Percentiles rank a stretch among this genome's conserved stretches.
These are phyloP conservation scores for Fraxinus greggii DNA, from an alignment of 305 asterid genomes.

Conservation along the genomic window DNA sequence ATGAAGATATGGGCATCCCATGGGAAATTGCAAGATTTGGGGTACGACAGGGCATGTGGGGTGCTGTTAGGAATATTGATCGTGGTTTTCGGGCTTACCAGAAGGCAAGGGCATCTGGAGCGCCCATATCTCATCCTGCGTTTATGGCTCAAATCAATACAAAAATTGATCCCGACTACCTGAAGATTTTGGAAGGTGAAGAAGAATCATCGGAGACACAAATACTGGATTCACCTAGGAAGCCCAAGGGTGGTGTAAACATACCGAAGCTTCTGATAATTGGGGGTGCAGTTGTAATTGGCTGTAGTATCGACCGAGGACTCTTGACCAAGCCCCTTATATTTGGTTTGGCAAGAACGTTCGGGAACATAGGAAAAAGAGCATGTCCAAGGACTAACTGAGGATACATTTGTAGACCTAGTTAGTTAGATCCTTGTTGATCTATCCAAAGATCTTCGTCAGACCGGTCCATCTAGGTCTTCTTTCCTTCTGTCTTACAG, in stretches of 20 bases:
- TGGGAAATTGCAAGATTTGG: slow-evolving; percentile 88
- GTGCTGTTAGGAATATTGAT: slow-evolving; percentile 60
- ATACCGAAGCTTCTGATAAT: slow-evolving; percentile 63
- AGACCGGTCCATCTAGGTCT: background rate
- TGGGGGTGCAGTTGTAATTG: slow-evolving; percentile 64
- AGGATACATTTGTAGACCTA: background rate
- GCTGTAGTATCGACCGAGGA: slow-evolving; percentile 65
- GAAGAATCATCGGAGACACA: slow-evolving; percentile 38
- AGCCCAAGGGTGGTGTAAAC: slow-evolving; percentile 44
- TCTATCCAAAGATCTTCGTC: background rate
- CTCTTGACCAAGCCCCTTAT: slow-evolving; percentile 69
- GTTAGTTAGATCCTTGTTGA: background rate
- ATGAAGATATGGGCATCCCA: slow-evolving; percentile 95
- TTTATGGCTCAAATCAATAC: slow-evolving; percentile 75
- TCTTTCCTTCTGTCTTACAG: background rate
- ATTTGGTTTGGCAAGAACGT: slow-evolving; percentile 57
- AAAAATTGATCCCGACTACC: slow-evolving; percentile 49
- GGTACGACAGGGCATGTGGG: slow-evolving; percentile 86
- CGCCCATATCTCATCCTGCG: slow-evolving; percentile 56
- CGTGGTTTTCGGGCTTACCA: slow-evolving; percentile 75
- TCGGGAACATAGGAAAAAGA: slow-evolving; percentile 61
- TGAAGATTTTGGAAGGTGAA: slow-evolving; percentile 36
- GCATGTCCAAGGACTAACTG: slow-evolving; percentile 33
- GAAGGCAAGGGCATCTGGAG: slow-evolving; percentile 45
- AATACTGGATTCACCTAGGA: slow-evolving; percentile 28